A percentile compares a stretch with the other conserved stretches of the same genome.
These are phyloP conservation scores for Triangularia setosa DNA, from an alignment of 2,329 filamentous ascomycete genomes.

Conservation along the genomic window DNA sequence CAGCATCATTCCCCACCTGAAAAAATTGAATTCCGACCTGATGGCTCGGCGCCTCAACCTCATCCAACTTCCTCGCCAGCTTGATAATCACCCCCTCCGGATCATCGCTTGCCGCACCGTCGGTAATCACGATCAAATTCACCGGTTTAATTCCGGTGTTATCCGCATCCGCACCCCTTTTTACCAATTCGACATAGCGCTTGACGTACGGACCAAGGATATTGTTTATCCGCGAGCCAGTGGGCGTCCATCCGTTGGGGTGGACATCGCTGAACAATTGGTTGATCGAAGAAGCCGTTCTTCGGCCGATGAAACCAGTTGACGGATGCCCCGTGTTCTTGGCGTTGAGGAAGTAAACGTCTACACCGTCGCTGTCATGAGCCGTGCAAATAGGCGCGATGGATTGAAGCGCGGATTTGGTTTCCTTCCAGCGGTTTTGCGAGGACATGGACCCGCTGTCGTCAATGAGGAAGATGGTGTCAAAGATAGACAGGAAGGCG, in stretches of 20 bases:
- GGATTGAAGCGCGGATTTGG: slow-evolving; percentile 61
- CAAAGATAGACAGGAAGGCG: slow-evolving; percentile 72
- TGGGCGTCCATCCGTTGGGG: slow-evolving; percentile 68
- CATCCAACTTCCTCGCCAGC: slow-evolving; percentile 67
- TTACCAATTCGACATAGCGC: slow-evolving; percentile 42
- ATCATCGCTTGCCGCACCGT: slow-evolving; percentile 78
- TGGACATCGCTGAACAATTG: slow-evolving; percentile 65
- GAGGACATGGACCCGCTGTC: slow-evolving; percentile 80
- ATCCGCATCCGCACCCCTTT: slow-evolving; percentile 36
- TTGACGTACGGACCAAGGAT: slow-evolving; percentile 72
- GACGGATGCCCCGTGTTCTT: slow-evolving; percentile 38
- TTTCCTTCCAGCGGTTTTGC: slow-evolving; percentile 72
- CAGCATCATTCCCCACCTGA: slow-evolving; percentile 74
- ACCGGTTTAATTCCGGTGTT: slow-evolving; percentile 40
- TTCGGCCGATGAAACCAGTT: slow-evolving; percentile 62
- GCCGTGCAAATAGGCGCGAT: slow-evolving; percentile 79
- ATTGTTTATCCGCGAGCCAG: slow-evolving; percentile 63
- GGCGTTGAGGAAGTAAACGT: slow-evolving; percentile 86
- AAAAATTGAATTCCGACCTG: slow-evolving; percentile 96
- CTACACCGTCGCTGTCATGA: slow-evolving; percentile 80
- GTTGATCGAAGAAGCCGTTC: slow-evolving; percentile 52
- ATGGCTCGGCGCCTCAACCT: slow-evolving; percentile 65
- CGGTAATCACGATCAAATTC: slow-evolving; percentile 91
- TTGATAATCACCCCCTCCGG: slow-evolving; percentile 65
- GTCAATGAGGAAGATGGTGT: slow-evolving; percentile 88